Evolutionary conservation across 2,329 filamentous ascomycete species (phyloP), one percentile per base, ranked within the genome.

Genomic region (Hypoxylon sp.): DNA sequence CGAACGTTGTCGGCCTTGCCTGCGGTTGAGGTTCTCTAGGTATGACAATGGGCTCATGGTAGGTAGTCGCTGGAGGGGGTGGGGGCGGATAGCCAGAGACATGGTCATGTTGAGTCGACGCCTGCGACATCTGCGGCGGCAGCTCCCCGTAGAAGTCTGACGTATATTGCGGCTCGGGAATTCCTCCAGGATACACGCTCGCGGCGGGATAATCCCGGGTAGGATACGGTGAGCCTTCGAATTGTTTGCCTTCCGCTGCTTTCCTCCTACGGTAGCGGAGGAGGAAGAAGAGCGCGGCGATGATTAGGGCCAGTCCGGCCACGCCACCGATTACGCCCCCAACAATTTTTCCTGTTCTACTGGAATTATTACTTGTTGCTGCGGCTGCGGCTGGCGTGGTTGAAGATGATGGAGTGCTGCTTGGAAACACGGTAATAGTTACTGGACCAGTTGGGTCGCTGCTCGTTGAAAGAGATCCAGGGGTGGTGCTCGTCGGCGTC

Each of bases 141-240:
- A 72, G 50, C 58, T 75, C 75, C 11, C 75, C 75, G 48, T 74
- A 76, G 53, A 75, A 76, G 4, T 73, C 74, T 19, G 75, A 76
- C 4, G 70, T 65, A 51, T 75, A 75, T 32, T 73, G 70, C 36
- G 70, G 72, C 51, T 74, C 75, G n/a, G 74, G 74, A n/a, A 68
- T 56, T 43, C 72, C 71, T 52, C 73, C 63, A 1, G 60, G 67
- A 28, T 75, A 73, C n/a, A 74, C 67, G 25, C 71, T 71, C 21
- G 66, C 67, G 13, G 65, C 66, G 13, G 72, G 56, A 45, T 69
- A 71, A 51, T 71, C 68, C 30, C 58, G 52, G 1, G 48, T 25
- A 4, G 60, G 55, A 36, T 68, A 67, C 0, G 63, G 66, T 23
- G 65, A 59, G 5, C 58, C 56, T 32, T 71, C 67, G 7, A 65